Base-by-base conservation (phyloP, 2,329 filamentous ascomycete species). In the Penicillium sp. region DNA sequence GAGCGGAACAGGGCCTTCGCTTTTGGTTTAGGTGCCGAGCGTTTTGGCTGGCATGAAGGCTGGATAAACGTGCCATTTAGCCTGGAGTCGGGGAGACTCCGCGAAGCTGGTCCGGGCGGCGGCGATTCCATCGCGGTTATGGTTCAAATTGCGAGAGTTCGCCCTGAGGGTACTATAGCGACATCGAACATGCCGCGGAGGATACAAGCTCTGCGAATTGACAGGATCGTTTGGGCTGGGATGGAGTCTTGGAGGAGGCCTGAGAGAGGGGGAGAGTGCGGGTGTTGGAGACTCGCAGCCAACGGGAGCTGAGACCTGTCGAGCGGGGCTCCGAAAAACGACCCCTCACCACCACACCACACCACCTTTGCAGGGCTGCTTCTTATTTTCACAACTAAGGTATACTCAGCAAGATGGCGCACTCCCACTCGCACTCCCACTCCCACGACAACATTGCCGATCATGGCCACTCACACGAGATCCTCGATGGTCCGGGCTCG, bases 381-480 rank as follows among this genome's bases (percentile, higher is more conserved):
- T 48, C 53, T 48, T 54, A 54, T 29, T 46, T 8, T 54, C 15
- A 21, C 47, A n/a, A 44, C 44, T 30, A 38, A 56, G 29, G 5
- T 26, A 4, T 30, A 9, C 30, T 30, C 47, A 29, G 6, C 30
- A 58, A 19, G 49, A 73, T 75, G 73, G 66, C 76, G 21, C 76
- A 79, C 71, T 76, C 77, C 75, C 73, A 23, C 78, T 81, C 67
- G 75, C 76, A 59, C 67, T 66, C 45, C 51, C 79, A 82, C 63
- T 73, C 77, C 38, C 88, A 91, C 76, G 86, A 88, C 69, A 79
- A 75, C 58, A 83, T 85, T 64, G 85, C 84, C 58, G 84, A 83
- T 47, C 95, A 98, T 78, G 95, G 95, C 71, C 95, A 99, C 82
- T 91, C 90, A 1, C 95, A 98, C 77, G 95, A 98, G 83, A 93